Conservation (phyloP, 306 rosid genomes). For the Clitoria ternatea region DNA sequence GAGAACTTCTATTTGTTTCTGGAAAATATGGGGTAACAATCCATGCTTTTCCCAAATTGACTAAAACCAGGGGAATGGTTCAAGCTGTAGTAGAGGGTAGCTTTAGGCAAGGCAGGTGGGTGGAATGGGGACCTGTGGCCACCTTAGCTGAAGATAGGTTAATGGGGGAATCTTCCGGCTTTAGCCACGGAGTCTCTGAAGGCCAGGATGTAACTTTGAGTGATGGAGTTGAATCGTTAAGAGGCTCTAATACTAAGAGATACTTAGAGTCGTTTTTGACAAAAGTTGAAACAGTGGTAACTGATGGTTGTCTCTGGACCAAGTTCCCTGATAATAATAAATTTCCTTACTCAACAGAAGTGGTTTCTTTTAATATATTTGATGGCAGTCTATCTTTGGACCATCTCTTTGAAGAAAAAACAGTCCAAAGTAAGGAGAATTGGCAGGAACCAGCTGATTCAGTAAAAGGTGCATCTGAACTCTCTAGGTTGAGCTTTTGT, state of each 20-base stretch:
- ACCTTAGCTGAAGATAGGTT: slow-evolving; percentile 31
- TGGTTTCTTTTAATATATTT: slow-evolving; percentile 78
- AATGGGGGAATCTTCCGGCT: slow-evolving; percentile 36
- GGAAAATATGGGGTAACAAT: slow-evolving; percentile 77
- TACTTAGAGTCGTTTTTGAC: slow-evolving; percentile 69
- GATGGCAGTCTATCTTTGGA: slow-evolving; percentile 44
- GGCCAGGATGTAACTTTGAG: slow-evolving; percentile 25
- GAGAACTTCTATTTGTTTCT: slow-evolving; percentile 74
- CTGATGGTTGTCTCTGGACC: slow-evolving; percentile 54
- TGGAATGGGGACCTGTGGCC: slow-evolving; percentile 74
- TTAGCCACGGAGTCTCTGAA: slow-evolving; percentile 30
- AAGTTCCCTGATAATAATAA: slow-evolving; percentile 63
- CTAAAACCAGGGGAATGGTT: slow-evolving; percentile 23
- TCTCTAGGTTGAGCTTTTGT: slow-evolving; percentile 28
- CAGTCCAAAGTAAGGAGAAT: slow-evolving; percentile 33
- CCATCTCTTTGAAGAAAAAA: slow-evolving; percentile 30
- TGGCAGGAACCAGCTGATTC: slow-evolving; percentile 37
- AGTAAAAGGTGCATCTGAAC: slow-evolving; percentile 29
- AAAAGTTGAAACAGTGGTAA: slow-evolving; percentile 48
- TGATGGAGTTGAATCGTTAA: slow-evolving; percentile 28
- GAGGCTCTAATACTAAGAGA: slow-evolving; percentile 44
- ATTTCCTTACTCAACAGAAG: slow-evolving; percentile 65
- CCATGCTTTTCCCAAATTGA: slow-evolving; percentile 61
- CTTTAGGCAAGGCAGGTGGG: slow-evolving; percentile 72
- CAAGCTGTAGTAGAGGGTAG: slow-evolving; percentile 36